Evolutionary conservation across 2,329 filamentous ascomycete species (phyloP).

Genomic region (Colletotrichum eremochloae): DNA sequence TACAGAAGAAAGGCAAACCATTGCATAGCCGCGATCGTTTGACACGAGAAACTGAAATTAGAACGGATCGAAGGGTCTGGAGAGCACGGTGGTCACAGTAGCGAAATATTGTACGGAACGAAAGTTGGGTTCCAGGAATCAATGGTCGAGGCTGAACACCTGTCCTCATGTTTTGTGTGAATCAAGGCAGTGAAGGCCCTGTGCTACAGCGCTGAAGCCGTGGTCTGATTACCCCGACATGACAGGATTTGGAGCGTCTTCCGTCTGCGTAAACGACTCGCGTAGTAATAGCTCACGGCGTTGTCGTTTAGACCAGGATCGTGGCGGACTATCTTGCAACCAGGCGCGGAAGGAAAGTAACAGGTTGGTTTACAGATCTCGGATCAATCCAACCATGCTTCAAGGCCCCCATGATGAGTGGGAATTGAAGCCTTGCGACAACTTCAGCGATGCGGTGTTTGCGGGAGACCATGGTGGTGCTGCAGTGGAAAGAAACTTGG

Average conservation of each 20-base stretch:
- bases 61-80: conserved; percentile 14
- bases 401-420: conserved; percentile 2
- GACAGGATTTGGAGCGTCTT: background rate
- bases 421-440: background rate
- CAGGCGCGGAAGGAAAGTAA: background rate
- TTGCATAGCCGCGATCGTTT: conserved; percentile 19
- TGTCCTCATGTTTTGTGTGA: conserved; percentile 1
- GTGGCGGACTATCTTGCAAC: conserved; percentile 9
- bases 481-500: background rate
- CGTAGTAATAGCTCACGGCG: background rate
- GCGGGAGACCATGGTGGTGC: background rate
- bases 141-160: background rate
- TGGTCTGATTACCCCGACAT: conserved; percentile 7
- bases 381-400: background rate
- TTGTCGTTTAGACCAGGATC: background rate
- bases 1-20: conserved; percentile 21
- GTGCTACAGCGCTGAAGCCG: background rate
- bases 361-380: background rate
- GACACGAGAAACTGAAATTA: conserved; percentile 3
- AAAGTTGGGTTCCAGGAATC: background rate
- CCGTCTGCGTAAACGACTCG: background rate
- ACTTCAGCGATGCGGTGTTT: background rate
- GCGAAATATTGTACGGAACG: conserved; percentile 7
- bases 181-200: background rate
- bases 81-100: conserved; percentile 19